Base-by-base conservation (phyloP, 805 yeast species). In the Crinitomyces ghanaensis region DNA sequence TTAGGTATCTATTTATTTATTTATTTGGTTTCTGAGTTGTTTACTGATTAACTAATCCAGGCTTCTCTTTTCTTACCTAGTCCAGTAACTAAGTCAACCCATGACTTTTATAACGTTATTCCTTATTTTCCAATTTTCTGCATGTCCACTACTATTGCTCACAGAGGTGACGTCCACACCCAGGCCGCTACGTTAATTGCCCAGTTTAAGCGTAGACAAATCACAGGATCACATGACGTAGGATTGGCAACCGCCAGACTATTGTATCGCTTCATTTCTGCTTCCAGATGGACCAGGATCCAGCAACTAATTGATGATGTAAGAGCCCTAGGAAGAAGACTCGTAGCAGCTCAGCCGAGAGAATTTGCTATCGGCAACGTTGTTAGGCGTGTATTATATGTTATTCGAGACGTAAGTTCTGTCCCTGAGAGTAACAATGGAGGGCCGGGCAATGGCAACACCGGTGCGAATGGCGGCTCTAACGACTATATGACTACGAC, bases 321-420 rank as follows among this genome's bases (percentile, higher is more conserved):
- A 44, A 73, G 93, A 46, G 63, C 65, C 35, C 71, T 86, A 13
- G 98, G 97, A 6, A 62, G 62, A 25, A 59, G 68, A 20, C 59
- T 91, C 30, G 54, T 50, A 4, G 70, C 67, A 16, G 94, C 96
- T 3, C 91, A 82, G 50, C 96, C 97, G 5, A 70, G 83, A 42
- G 93, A 86, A 47, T 76, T 85, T 45, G 71, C 85, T 2, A 73
- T 86, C 35, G 97, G 97, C 6, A 91, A 91, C 54, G 77, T 91
- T 24, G 79, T 88, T 12, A 71, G 97, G 53, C 69, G 98, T 51
- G 86, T 88, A 1, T 62, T 91, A 42, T 85, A 93, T 1, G 61
- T 82, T 35, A 74, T 88, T 32, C 66, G 97, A 46, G 97, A 91
- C 46, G 95, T 86, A 53, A 70, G 77, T n/a, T n/a, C n/a, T n/a